Percentiles rank a stretch among this genome's conserved stretches.
Evolutionary conservation across 768 basidiomycete genomes (phyloP).

Genomic region (Neoboletus brunneissimus): DNA sequence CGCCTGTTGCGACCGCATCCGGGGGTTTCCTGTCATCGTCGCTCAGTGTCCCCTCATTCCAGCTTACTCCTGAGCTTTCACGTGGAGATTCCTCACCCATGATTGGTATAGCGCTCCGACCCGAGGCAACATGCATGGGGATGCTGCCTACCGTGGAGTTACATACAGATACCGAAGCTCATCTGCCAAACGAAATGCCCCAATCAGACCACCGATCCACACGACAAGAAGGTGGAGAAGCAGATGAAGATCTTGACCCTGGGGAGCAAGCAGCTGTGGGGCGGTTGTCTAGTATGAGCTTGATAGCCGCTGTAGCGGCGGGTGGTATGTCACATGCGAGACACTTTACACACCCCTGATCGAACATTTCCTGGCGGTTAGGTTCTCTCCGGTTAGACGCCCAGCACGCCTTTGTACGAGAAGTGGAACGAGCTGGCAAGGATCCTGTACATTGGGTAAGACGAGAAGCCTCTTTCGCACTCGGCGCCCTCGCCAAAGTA

Average conservation of each 20-base stretch:
- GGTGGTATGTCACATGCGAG: constrained; percentile 49
- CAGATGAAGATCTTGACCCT: constrained; percentile 41
- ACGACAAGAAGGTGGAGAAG: constrained; percentile 18
- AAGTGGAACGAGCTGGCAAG: constrained; percentile 63
- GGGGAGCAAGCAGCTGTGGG: constrained; percentile 80
- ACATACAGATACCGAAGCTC: constrained; percentile 7
- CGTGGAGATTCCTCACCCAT: constrained; percentile 15
- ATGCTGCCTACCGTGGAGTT: constrained; percentile 6
- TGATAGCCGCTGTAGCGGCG: constrained; percentile 85
- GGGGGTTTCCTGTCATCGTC: constrained; percentile 16
- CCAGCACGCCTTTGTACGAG: constrained; percentile 64
- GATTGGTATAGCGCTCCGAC: constrained; percentile 11
- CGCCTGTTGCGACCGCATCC: constrained; percentile 21
- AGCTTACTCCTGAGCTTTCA: constrained; percentile 13
- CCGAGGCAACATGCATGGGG: constrained; percentile 12
- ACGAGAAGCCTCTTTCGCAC: constrained; percentile 81
- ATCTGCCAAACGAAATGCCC: constrained; percentile 10
- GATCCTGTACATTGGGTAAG: constrained; percentile 78
- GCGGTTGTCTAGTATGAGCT: constrained; percentile 86
- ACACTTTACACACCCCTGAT: constrained; percentile 6
- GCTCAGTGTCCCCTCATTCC: constrained; percentile 12
- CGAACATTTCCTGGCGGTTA: constrained; percentile 24
- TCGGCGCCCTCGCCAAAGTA: constrained; percentile 86
- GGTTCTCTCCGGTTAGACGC: constrained; percentile 56
- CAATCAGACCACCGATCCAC: constrained; percentile 15